phyloP scores from a whole-genome alignment of 208 protist genomes.

The Naegleria fowleri region DNA sequence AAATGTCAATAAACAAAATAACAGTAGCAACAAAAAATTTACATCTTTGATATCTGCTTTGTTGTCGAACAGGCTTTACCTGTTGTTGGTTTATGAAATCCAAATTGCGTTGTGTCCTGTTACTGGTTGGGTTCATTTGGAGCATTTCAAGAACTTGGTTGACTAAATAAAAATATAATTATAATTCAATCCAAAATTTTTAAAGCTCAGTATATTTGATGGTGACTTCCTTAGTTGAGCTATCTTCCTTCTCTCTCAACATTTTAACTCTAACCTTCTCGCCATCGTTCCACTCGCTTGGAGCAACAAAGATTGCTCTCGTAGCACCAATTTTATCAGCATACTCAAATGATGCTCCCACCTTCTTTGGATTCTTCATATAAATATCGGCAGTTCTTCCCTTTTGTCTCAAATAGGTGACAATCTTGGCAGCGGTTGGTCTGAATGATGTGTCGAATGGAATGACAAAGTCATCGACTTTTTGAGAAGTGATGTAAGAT shows the following conservation, averaged over 20 bases:
- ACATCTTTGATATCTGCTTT: too few species aligned
- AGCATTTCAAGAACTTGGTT: too few species aligned
- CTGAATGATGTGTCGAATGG: slow-evolving; percentile 84
- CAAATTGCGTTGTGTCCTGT: too few species aligned
- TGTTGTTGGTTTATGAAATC: too few species aligned
- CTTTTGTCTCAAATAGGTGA: slow-evolving; percentile 60
- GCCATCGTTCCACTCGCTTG: slow-evolving; percentile 78
- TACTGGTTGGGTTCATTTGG: too few species aligned
- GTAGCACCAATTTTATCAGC: slow-evolving; percentile 82
- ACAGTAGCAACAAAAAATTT: too few species aligned
- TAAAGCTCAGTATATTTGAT: background rate
- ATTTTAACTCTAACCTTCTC: slow-evolving; percentile 76
- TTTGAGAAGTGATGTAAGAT: background rate
- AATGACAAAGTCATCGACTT: slow-evolving; percentile 60
- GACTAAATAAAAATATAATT: too few species aligned
- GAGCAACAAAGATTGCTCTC: slow-evolving; percentile 77
- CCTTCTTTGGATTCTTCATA: slow-evolving; percentile 74
- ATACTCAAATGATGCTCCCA: slow-evolving; percentile 79
- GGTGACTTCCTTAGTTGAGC: slow-evolving; percentile 17
- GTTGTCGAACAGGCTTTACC: too few species aligned
- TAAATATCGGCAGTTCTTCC: slow-evolving; percentile 79
- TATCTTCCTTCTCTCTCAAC: slow-evolving; percentile 42
- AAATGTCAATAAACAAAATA: background rate
- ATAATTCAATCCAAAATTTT: too few species aligned
- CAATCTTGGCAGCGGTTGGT: slow-evolving; percentile 61